Evolutionary conservation across 1,284 basidiomycete genomes (phyloP), one percentile per base, ranked within the genome.

Genomic region (Ustilago loliicola): DNA sequence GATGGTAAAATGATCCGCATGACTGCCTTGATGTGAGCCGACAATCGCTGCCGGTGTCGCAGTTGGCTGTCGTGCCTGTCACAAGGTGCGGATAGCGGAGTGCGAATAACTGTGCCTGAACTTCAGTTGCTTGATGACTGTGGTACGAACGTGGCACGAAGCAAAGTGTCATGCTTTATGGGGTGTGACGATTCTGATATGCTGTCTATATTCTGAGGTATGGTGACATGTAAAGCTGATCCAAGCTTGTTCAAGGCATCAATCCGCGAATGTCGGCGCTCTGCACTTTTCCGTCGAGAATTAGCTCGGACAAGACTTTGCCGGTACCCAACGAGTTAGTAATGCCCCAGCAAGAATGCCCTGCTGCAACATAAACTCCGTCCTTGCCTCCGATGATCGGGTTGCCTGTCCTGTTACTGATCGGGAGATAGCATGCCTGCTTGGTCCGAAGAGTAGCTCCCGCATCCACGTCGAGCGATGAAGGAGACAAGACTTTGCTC

Each of bases 391-490:
- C 81, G 15, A 90, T 85, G 40, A 90, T 83, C 1, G 89, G 90
- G 52, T 87, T 82, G 0, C 89, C 89, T 1, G 85, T 87, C 45
- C 88, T 80, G 61, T 87, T 87, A 5, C 89, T 88, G 50, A 90
- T 88, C 7, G 90, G 90, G 32, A 90, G 84, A 82, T 87, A 90
- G 83, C 90, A 90, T 0, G 89, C 89, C 77, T 90, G 89, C 63
- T 88, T 87, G 9, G 86, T 85, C 42, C 86, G 82, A 21, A 89
- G 77, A 10, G 63, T 66, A 0, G 82, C 79, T 42, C 86, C 86
- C 0, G 83, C 85, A 2, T 86, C 83, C 19, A 85, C 70, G 2
- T 80, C 77, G 32, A 87, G 79, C 57, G 89, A 87, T 9, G 87
- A 81, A 2, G 88, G 88, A 1, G 88, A 87, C 38, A 90, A 82